Base-by-base conservation (phyloP, 108 stramenopile species). In the Fragilaria crotonensis region DNA sequence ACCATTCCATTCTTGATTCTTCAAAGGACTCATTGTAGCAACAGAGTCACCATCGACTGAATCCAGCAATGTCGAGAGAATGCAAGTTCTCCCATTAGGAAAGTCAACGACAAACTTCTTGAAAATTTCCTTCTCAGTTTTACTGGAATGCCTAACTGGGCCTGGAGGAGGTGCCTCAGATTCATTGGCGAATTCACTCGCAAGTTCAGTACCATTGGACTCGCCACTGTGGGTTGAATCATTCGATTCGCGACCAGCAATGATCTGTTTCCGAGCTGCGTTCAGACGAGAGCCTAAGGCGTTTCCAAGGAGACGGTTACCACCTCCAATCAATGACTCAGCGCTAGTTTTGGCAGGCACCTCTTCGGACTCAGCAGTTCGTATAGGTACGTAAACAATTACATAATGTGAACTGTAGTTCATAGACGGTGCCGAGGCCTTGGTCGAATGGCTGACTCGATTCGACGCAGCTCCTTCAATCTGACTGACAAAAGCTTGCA, bases 401-500 rank as follows among this genome's bases (percentile, higher is more conserved):
- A 90, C 50, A 50, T 77, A 86, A 45, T 81, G 59, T 9, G 63
- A 53, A n/a, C 66, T 72, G 54, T 71, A 73, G 62, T 73, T 77
- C 30, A 71, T 71, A 48, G 3, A n/a, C 5, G 62, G 63, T 1
- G 46, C 18, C 7, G 23, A 32, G 5, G 27, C 45, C 1, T 20
- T 41, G 25, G 21, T 36, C 19, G 45, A 18, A 45, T 52, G 57
- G 23, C 26, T 54, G 18, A 20, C 45, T 4, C 52, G 23, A 25
- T 48, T 50, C 3, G 30, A 30, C 2, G 81, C 76, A 7, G 77
- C 61, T 19, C 75, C 70, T 55, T 87, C 84, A 28, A 91, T 69
- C 58, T 87, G 84, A 57, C 73, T 82, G n/a, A 87, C 81, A 66
- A 91, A 91, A 0, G 81, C 85, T 59, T 74, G 62, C 2, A 91